Conservation (phyloP, 208 protist species). For the Wallacemonas sp. region DNA sequence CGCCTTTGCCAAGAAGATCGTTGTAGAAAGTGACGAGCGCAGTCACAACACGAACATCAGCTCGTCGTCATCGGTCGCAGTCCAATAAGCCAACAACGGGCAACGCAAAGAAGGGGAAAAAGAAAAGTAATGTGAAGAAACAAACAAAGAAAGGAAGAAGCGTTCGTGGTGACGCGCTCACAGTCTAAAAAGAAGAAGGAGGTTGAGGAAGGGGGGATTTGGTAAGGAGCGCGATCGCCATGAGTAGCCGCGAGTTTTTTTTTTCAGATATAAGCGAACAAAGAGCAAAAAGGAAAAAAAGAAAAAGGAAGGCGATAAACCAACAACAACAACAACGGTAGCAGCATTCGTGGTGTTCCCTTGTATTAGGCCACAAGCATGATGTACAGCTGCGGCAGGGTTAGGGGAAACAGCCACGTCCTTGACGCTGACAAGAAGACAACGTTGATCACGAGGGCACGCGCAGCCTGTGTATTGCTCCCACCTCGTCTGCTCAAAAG, state of each 20-base stretch:
- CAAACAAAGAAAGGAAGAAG: conserved; percentile 16
- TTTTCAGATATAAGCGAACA: conserved; percentile 2
- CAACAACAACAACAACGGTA: neutral
- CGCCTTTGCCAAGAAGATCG: no score
- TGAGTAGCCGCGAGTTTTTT: neutral
- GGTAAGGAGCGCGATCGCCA: neutral
- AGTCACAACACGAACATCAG: no score
- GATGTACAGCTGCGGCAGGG: conserved; percentile 8
- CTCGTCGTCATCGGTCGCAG: no score
- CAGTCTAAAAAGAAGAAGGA: conserved; percentile 5
- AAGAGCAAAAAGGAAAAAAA: neutral
- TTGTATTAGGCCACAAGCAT: neutral
- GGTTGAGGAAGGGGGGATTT: conserved; percentile 8
- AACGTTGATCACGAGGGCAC: no score
- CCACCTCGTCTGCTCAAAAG: no score
- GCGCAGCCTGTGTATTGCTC: no score
- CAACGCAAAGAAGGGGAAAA: neutral
- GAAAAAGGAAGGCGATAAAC: neutral
- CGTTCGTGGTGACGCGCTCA: no score
- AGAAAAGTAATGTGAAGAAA: neutral
- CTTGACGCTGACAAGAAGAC: no score
- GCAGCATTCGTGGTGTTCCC: no score
- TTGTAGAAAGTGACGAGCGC: no score
- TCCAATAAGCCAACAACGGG: neutral
- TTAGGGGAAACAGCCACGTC: conserved; percentile 1